Percentiles rank a stretch among this genome's conserved stretches.
phyloP scores from a whole-genome alignment of 345 rosid species.

The Rhizophora mangle region DNA sequence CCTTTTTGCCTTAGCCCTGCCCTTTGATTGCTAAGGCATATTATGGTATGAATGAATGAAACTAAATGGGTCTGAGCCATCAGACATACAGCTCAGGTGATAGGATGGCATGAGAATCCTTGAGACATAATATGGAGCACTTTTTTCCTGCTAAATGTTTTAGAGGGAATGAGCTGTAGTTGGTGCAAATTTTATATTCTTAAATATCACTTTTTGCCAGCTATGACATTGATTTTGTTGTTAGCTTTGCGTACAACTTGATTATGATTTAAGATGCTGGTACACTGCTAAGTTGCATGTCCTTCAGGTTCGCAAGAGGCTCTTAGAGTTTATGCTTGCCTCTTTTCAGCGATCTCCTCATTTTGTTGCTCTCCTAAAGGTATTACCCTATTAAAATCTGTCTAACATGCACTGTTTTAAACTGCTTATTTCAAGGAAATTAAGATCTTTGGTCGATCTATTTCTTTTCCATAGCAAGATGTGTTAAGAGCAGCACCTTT shows the following conservation, averaged over 20 bases:
- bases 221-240: not conserved
- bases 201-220: too few relatives aligned
- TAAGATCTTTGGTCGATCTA: not conserved
- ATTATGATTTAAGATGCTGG: not conserved
- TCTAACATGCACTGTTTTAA: not conserved
- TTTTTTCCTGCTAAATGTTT: too few relatives aligned
- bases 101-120: not conserved
- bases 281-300: slow-evolving; percentile 1
- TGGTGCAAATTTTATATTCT: too few relatives aligned
- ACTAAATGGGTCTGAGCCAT: too few relatives aligned
- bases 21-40: not conserved
- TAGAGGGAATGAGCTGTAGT: too few relatives aligned
- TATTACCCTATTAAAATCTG: slow-evolving; percentile 21
- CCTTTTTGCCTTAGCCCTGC: not conserved
- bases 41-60: too few relatives aligned
- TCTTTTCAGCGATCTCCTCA: slow-evolving; percentile 83
- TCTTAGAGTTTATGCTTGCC: slow-evolving; percentile 83
- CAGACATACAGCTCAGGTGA: not conserved
- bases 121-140: not conserved
- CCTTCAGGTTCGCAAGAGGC: slow-evolving; percentile 68
- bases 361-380: slow-evolving; percentile 80
- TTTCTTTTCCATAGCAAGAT: not conserved
- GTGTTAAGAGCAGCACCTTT: not conserved
- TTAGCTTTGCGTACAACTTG: not conserved
- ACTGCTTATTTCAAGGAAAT: not conserved